A percentile compares a stretch with the other conserved stretches of the same genome.
These are phyloP conservation scores for Ambrosia hybrid DNA, from an alignment of 140 eudicot species.

Conservation along the genomic window DNA sequence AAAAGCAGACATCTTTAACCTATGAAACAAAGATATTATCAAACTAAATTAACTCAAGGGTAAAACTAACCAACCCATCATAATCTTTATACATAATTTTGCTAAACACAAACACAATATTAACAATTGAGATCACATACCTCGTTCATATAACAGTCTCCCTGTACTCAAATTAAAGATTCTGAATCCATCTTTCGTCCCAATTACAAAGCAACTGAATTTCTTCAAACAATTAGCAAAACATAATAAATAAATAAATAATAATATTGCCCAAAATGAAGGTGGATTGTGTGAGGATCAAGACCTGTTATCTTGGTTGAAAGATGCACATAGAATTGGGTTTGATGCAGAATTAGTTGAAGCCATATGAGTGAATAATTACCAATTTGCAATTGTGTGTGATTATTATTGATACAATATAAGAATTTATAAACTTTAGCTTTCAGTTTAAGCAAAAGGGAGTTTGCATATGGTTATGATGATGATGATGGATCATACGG, in stretches of 20 bases:
- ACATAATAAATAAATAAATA: not conserved
- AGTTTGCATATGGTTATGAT: too few relatives aligned
- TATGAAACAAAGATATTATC: not conserved
- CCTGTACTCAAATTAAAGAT: slow-evolving; percentile 72
- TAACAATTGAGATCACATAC: slow-evolving; percentile 35
- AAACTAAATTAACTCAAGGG: not conserved
- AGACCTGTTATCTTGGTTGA: slow-evolving; percentile 96
- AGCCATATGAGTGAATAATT: not conserved
- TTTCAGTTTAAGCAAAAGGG: too few relatives aligned
- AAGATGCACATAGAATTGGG: slow-evolving; percentile 82
- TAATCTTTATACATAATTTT: not conserved
- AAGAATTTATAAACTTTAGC: too few relatives aligned
- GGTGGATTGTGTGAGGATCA: not conserved
- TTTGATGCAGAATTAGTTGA: slow-evolving; percentile 44
- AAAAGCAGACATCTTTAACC: too few relatives aligned
- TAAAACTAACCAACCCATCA: too few relatives aligned
- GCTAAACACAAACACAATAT: not conserved
- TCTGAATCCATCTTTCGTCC: slow-evolving; percentile 78
- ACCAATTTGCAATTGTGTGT: not conserved
- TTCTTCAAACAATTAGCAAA: slow-evolving; percentile 20
- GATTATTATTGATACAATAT: too few relatives aligned
- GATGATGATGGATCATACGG: too few relatives aligned
- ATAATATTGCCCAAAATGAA: too few relatives aligned
- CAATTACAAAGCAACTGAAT: slow-evolving; percentile 80
- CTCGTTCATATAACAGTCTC: slow-evolving; percentile 69